Evolutionary conservation across 2,329 filamentous ascomycete genomes (phyloP).

Genomic region (Septoria petroselini): DNA sequence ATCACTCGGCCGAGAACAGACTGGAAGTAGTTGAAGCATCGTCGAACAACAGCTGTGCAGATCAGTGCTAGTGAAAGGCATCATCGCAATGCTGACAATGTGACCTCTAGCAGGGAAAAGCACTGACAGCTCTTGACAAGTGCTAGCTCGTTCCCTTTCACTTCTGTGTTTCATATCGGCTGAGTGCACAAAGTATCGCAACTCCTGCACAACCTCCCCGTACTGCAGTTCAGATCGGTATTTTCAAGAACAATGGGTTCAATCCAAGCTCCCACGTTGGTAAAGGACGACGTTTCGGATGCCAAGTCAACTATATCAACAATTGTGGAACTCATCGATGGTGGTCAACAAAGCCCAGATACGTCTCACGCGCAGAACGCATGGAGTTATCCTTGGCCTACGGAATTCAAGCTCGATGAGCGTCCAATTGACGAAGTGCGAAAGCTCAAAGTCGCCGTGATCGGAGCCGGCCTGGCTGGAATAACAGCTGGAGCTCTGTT

Average conservation of each 20-base stretch:
- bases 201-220: background rate
- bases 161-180: no score
- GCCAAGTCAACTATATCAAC: slow-evolving; percentile 11
- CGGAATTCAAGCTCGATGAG: slow-evolving; percentile 33
- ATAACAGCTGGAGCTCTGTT: slow-evolving; percentile 64
- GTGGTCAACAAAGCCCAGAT: slow-evolving; percentile 3
- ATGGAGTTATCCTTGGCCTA: slow-evolving; percentile 27
- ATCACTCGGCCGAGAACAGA: no score
- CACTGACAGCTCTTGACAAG: no score
- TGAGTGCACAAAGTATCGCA: no score
- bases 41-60: no score
- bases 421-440: slow-evolving; percentile 32
- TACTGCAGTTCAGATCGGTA: background rate
- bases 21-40: no score
- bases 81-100: no score
- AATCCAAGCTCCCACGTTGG: slow-evolving; percentile 3
- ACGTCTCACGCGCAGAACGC: slow-evolving; percentile 1
- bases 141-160: no score
- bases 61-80: no score
- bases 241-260: slow-evolving; percentile 17
- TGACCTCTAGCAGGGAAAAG: no score
- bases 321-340: slow-evolving; percentile 12
- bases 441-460: slow-evolving; percentile 50
- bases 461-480: slow-evolving; percentile 63
- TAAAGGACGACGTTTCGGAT: background rate